Evolutionary conservation across 2,329 filamentous ascomycete species (phyloP).

Genomic region (Hymenoscyphus fructigenus): DNA sequence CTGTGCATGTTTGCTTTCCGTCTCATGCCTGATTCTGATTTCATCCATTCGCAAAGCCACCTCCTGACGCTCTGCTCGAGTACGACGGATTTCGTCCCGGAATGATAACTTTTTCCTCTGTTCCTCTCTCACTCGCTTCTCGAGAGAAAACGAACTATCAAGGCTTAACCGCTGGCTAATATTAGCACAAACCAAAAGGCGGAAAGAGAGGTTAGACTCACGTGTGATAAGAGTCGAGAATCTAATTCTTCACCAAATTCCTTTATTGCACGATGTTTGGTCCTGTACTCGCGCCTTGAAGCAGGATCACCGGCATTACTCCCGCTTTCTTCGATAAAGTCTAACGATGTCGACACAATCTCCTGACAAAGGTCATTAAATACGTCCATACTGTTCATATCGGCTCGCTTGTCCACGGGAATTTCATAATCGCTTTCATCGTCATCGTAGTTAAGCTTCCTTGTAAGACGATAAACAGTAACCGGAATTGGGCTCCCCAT

Average conservation of each 20-base stretch:
- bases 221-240: conserved; percentile 57
- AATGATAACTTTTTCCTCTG: conserved; percentile 56
- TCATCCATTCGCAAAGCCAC: conserved; percentile 63
- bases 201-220: conserved; percentile 39
- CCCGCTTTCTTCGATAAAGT: conserved; percentile 46
- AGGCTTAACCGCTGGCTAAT: conserved; percentile 52
- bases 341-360: conserved; percentile 52
- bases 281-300: conserved; percentile 52
- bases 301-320: conserved; percentile 45
- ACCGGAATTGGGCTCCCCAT: conserved; percentile 53
- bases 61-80: conserved; percentile 60
- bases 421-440: conserved; percentile 46
- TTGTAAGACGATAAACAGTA: conserved; percentile 61
- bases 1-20: conserved; percentile 50
- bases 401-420: conserved; percentile 51
- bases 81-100: conserved; percentile 58
- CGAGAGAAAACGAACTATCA: conserved; percentile 57
- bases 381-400: conserved; percentile 63
- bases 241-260: conserved; percentile 58
- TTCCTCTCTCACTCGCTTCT: conserved; percentile 55
- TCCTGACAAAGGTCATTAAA: conserved; percentile 62
- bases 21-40: conserved; percentile 59
- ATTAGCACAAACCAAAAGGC: conserved; percentile 5
- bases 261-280: conserved; percentile 56
- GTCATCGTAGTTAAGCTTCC: conserved; percentile 42